Evolutionary conservation across 495 filamentous ascomycete genomes (phyloP), one percentile per base, ranked within the genome.

Genomic region (Talaromyces nanjingensis): DNA sequence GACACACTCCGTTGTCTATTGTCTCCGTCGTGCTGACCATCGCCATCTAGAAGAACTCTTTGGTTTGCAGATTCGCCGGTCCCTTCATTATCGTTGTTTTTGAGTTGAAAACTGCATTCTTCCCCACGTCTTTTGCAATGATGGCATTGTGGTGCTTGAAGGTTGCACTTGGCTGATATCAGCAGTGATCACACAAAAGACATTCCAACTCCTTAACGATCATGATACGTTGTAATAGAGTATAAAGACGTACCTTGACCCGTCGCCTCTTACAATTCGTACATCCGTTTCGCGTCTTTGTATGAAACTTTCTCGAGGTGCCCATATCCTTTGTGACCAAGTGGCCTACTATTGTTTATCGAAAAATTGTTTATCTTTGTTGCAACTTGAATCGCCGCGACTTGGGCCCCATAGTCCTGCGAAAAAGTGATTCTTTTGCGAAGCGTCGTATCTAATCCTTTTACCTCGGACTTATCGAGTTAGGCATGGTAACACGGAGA

Each of bases 211-310:
- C 4, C 27, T 5, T 3, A 27, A 27, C 27, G 27, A 27, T 27
- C 27, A 3, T 2, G 27, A 27, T 27, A 27, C 4, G 27, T 4
- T 27, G 27, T 27, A 27, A 4, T 27, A 5, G 27, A 5, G 27
- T 27, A 5, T 27, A 27, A 27, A 59, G 42, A 59, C 72, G 63
- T 63, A 82, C 83, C 78, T 83, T 84, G 66, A 85, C 81, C 45
- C 82, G 81, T 18, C 84, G 71, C 63, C 76, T 76, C 70, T 86
- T 86, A 70, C 84, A 87, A 64, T 84, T 80, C 29, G 79, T 73
- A 63, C 84, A 87, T 3, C 84, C 84, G 66, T 77, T 78, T 37
- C 83, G 77, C 6, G 84, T 85, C 66, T 86, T 86, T 37, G 76
- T 81, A 72, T 86, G 83, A 47, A 62, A 62, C 24, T 31, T 62